Conservation (phyloP, 2,329 filamentous ascomycete species). For the Myriosclerotinia curreyana region DNA sequence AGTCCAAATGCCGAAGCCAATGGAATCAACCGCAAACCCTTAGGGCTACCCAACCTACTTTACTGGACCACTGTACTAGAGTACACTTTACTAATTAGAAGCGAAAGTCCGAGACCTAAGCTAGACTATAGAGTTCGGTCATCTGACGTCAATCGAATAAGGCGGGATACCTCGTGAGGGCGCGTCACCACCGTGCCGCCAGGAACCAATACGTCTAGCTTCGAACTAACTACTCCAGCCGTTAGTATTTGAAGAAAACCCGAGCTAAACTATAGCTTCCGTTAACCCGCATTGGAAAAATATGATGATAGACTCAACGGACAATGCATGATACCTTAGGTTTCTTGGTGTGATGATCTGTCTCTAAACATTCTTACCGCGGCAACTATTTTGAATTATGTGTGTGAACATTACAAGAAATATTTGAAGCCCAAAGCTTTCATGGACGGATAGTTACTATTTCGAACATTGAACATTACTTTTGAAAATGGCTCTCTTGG, state of each 20-base stretch:
- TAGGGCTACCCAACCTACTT: not conserved
- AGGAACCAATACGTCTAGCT: not conserved
- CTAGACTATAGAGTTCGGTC: not conserved
- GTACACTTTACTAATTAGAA: not conserved
- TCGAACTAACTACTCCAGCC: not conserved
- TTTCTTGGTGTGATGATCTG: not conserved
- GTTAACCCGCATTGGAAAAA: not conserved
- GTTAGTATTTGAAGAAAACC: not conserved
- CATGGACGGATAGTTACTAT: no score
- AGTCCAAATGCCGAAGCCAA: not conserved
- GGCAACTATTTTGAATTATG: not conserved
- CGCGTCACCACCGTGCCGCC: no score
- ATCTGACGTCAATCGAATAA: not conserved
- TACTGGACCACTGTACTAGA: no score
- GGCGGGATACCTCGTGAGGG: no score
- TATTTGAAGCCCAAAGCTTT: no score
- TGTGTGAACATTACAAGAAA: no score
- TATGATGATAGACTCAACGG: not conserved
- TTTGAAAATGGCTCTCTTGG: not conserved
- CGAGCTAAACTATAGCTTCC: not conserved
- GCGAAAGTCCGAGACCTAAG: not conserved
- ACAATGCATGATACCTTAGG: no score
- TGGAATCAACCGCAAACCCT: not conserved
- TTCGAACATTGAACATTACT: no score
- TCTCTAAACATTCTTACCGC: no score